These are phyloP conservation scores for Citrullus amarus DNA, from an alignment of 306 rosid genomes.

Conservation along the genomic window DNA sequence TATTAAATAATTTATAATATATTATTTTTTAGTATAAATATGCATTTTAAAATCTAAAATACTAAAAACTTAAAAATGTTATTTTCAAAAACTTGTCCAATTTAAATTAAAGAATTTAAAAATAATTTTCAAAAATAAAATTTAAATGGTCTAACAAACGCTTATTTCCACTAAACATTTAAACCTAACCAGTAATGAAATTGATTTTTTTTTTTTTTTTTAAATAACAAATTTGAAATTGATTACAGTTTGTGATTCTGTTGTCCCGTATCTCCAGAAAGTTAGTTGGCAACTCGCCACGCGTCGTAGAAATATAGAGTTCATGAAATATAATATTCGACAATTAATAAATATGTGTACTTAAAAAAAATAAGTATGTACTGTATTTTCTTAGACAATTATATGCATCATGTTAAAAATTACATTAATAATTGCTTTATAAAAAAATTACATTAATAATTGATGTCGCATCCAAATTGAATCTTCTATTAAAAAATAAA, in stretches of 20 bases:
- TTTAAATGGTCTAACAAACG: too few species aligned
- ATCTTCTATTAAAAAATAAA: not conserved
- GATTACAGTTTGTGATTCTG: not conserved
- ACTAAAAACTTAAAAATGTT: too few species aligned
- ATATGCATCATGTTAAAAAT: not conserved
- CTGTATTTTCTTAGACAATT: not conserved
- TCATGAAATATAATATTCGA: not conserved
- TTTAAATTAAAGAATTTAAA: too few species aligned
- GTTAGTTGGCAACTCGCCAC: not conserved
- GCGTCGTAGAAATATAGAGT: not conserved
- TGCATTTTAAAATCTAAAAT: too few species aligned
- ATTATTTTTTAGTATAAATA: too few species aligned
- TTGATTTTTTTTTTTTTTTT: not conserved
- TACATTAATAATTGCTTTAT: not conserved
- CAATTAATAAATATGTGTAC: not conserved
- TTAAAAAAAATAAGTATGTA: too few species aligned
- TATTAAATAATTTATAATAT: too few species aligned
- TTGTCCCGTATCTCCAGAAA: not conserved
- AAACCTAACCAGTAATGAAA: not conserved
- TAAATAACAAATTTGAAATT: not conserved
- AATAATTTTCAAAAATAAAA: too few species aligned
- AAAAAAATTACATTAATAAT: not conserved
- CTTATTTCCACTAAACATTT: too few species aligned
- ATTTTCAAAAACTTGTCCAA: too few species aligned
- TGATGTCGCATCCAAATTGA: not conserved